These are phyloP conservation scores for Conticribra weissflogii DNA, from an alignment of 108 stramenopile species.

Conservation along the genomic window DNA sequence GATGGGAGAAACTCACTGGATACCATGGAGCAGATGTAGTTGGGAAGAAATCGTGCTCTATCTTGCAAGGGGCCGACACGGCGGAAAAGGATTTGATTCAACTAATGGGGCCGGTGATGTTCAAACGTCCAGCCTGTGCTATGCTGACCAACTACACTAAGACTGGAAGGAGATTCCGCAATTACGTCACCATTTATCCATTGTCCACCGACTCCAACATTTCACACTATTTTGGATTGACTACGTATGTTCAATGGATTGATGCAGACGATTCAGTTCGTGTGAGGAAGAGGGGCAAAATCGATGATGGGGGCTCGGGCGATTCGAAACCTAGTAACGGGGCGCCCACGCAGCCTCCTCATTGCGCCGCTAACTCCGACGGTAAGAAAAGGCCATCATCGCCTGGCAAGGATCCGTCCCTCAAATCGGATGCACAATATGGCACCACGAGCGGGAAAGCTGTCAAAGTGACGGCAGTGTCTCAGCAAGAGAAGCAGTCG, in stretches of 20 bases:
- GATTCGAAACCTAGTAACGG: constrained; percentile 5
- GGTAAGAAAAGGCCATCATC: constrained; percentile 3
- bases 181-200: constrained; percentile 75
- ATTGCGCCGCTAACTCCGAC: background rate
- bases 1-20: constrained; percentile 90
- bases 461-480: constrained; percentile 15
- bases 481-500: constrained; percentile 26
- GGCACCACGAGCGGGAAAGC: background rate
- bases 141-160: constrained; percentile 79
- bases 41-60: constrained; percentile 71
- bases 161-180: constrained; percentile 58
- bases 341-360: background rate
- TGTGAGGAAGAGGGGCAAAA: background rate
- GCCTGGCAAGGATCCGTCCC: constrained; percentile 16
- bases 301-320: background rate
- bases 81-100: constrained; percentile 50
- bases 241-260: constrained; percentile 61
- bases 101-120: constrained; percentile 78
- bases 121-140: constrained; percentile 75
- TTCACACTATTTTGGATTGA: constrained; percentile 79
- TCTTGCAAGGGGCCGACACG: constrained; percentile 72
- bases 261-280: constrained; percentile 16
- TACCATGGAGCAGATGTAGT: constrained; percentile 86
- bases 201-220: constrained; percentile 85
- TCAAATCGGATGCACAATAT: constrained; percentile 8